Evolutionary conservation across 1,139 yeast genomes (phyloP).

Genomic region (Pichia sp.): DNA sequence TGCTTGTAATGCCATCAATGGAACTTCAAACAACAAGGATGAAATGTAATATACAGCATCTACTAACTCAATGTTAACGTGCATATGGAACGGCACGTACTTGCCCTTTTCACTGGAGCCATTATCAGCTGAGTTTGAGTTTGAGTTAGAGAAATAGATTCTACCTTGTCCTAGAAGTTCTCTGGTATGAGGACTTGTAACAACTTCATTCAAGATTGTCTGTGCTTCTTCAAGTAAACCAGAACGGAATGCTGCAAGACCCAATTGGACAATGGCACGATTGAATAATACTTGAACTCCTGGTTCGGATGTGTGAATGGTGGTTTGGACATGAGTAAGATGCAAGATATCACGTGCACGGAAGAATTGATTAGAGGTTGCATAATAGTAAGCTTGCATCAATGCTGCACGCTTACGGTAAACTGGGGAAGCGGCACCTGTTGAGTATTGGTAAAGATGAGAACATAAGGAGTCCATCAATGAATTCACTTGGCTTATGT

Average conservation of each 20-base stretch:
- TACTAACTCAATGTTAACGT: slow-evolving; percentile 88
- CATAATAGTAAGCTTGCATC: slow-evolving; percentile 83
- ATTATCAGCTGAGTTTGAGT: slow-evolving; percentile 22
- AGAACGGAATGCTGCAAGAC: slow-evolving; percentile 89
- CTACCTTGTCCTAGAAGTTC: slow-evolving; percentile 94
- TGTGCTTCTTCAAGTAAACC: slow-evolving; percentile 87
- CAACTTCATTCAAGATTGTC: slow-evolving; percentile 82
- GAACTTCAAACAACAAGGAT: slow-evolving; percentile 86
- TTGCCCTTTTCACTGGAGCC: slow-evolving; percentile 58
- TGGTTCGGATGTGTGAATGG: slow-evolving; percentile 81
- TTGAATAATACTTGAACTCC: slow-evolving; percentile 87
- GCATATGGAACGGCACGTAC: slow-evolving; percentile 96
- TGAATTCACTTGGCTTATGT: slow-evolving; percentile 41
- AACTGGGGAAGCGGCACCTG: slow-evolving; percentile 38
- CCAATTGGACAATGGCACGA: slow-evolving; percentile 93
- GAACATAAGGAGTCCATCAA: slow-evolving; percentile 64
- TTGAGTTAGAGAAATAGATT: slow-evolving; percentile 55
- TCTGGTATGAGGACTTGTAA: slow-evolving; percentile 80
- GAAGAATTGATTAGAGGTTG: slow-evolving; percentile 77
- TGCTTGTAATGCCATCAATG: slow-evolving; percentile 55
- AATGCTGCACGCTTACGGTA: slow-evolving; percentile 82
- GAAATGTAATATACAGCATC: slow-evolving; percentile 93
- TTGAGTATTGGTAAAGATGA: slow-evolving; percentile 61
- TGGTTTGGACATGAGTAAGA: slow-evolving; percentile 75
- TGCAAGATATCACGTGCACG: slow-evolving; percentile 86